Base-by-base conservation (phyloP, 2,329 filamentous ascomycete species). In the Saccharata proteae region DNA sequence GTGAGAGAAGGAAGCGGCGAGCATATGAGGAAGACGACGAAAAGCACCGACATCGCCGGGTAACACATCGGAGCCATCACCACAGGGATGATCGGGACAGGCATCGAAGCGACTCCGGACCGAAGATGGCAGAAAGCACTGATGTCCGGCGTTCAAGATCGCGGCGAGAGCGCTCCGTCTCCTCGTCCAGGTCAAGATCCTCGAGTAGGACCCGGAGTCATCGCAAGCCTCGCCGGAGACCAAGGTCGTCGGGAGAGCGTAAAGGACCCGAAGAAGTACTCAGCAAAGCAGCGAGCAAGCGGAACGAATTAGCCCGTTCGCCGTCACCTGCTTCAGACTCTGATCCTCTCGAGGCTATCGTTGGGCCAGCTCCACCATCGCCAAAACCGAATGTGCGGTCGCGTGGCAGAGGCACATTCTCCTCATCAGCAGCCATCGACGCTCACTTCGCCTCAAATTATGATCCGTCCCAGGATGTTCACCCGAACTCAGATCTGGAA, bases 281-380 rank as follows among this genome's bases (percentile, higher is more conserved):
- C n/a, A 30, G 10, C 27, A 11, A 25, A 13, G 11, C 23, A 12
- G 16, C 28, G 7, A 14, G 22, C n/a, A n/a, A n/a, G n/a, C n/a
- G n/a, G n/a, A n/a, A n/a, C n/a, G n/a, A n/a, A n/a, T n/a, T n/a
- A n/a, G n/a, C n/a, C n/a, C n/a, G 12, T 13, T 38, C 45, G 11
- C 26, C n/a, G n/a, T 26, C 40, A 3, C 32, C 36, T 20, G 44
- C 35, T n/a, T 55, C 49, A 3, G 57, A 58, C 22, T 85, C 80
- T 0, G 82, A 92, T 48, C 77, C 81, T 1, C 58, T 85, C 3
- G 77, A 85, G 35, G 73, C 78, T 3, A 60, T 88, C 13, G 76
- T 93, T 19, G 86, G 85, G 0, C 84, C 84, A 13, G 54, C 61
- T 1, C 74, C 71, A 6, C 74, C 76, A 16, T 66, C 65, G 13